These are phyloP conservation scores for Lachancea waltii DNA, from an alignment of 805 yeast genomes.

Conservation along the genomic window DNA sequence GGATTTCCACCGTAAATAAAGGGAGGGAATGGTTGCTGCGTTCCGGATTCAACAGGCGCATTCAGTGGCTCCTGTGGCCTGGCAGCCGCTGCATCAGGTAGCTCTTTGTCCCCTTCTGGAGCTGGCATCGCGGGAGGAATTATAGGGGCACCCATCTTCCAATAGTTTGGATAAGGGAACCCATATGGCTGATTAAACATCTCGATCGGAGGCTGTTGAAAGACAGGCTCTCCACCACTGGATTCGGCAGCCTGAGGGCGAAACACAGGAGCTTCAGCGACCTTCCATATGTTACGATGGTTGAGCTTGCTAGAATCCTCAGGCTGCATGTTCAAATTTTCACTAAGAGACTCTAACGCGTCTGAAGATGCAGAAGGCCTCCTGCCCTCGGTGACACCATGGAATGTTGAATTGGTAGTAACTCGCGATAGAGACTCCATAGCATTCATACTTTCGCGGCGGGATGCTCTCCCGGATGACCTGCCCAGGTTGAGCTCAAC, in stretches of 20 bases:
- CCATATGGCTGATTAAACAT: constrained; percentile 3
- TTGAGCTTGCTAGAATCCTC: constrained; percentile 4
- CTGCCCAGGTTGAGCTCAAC: constrained; percentile 16
- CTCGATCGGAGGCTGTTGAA: constrained; percentile 4
- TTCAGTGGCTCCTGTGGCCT: not conserved
- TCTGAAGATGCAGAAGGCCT: constrained; percentile 11
- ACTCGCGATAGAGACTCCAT: constrained; percentile 9
- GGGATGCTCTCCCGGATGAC: constrained; percentile 10
- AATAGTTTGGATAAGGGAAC: constrained; percentile 7
- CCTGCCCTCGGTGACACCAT: constrained; percentile 2
- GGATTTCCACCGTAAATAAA: constrained; percentile 6
- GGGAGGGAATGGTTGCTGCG: constrained; percentile 16
- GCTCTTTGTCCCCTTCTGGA: not conserved
- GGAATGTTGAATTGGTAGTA: constrained; percentile 6
- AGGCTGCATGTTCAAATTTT: constrained; percentile 9
- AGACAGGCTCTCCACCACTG: not conserved
- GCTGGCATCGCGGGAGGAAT: constrained; percentile 16
- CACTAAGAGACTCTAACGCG: constrained; percentile 13
- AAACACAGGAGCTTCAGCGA: constrained; percentile 25
- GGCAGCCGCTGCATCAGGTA: not conserved
- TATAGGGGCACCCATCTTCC: constrained; percentile 6
- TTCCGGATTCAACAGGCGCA: not conserved
- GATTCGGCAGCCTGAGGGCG: constrained; percentile 13
- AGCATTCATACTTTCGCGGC: constrained; percentile 6
- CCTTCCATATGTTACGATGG: constrained; percentile 22